Percentiles rank a stretch among this genome's conserved stretches.
These are phyloP conservation scores for Eragrostis nindensis DNA, from an alignment of 176 grass and related monocot species.

Conservation along the genomic window DNA sequence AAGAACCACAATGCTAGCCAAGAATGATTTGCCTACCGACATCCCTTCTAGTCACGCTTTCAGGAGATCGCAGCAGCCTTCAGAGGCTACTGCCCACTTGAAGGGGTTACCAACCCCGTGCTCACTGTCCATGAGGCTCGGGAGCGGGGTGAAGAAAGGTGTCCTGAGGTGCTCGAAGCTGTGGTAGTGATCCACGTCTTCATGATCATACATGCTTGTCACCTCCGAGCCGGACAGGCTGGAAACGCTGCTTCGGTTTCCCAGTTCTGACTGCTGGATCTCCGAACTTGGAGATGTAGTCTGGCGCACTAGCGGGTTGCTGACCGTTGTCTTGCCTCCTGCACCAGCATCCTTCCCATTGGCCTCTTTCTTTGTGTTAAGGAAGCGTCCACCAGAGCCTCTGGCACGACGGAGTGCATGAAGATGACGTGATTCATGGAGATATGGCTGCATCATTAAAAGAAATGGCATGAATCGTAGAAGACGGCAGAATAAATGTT, in stretches of 20 bases:
- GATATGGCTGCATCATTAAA: conserved; percentile 71
- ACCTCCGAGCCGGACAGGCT: conserved; percentile 81
- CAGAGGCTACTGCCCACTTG: conserved; percentile 68
- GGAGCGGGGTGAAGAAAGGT: conserved; percentile 61
- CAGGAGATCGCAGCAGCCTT: conserved; percentile 82
- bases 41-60: conserved; percentile 63
- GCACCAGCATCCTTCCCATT: conserved; percentile 13
- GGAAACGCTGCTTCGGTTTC: conserved; percentile 58
- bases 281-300: conserved; percentile 69
- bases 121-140: conserved; percentile 61
- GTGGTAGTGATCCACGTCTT: conserved; percentile 56
- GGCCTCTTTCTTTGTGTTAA: conserved; percentile 73
- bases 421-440: conserved; percentile 90
- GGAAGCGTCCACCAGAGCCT: conserved; percentile 87
- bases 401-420: conserved; percentile 87
- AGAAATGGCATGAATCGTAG: neutral
- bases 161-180: conserved; percentile 56
- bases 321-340: conserved; percentile 19
- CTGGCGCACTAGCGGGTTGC: conserved; percentile 10
- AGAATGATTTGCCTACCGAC: conserved; percentile 94
- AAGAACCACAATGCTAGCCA: conserved; percentile 63
- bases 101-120: conserved; percentile 50
- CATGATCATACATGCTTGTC: conserved; percentile 63
- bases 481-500: neutral
- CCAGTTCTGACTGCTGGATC: conserved; percentile 67